Evolutionary conservation across 23 red algal genomes (phyloP), one percentile per base, ranked within the genome.

Genomic region (Gracilariopsis chorda): DNA sequence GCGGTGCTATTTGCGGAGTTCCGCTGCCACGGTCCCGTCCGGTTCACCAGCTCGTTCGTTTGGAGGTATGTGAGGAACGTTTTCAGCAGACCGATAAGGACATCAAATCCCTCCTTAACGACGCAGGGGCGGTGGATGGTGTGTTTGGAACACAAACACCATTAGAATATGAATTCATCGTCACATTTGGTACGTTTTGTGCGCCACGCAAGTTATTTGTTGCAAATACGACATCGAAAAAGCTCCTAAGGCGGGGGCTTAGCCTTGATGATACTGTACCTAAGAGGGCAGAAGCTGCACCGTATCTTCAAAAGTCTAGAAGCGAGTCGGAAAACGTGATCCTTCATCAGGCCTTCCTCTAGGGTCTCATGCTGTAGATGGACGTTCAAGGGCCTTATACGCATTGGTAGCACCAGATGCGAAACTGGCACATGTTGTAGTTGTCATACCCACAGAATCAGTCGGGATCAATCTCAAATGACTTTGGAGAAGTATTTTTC

Each of bases 281-380:
- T 11, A 82, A 82, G 57, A 73, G 37, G 40, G 46, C 88, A 14
- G 74, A 74, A 13, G 29, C 46, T 4, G 58, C 61, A 19, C 88
- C 88, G 17, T 91, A 91, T 82, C 58, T 91, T 40, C 76, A 80
- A 57, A 34, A 80, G 4, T 71, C 49, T 28, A 19, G 63, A 48
- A 65, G 63, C 39, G 28, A 51, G 16, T 40, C 58, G 13, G 25
- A 55, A 9, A 46, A 78, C 20, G 33, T 72, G 8, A 51, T 87
- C n/a, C 23, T 94, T n/a, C 37, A 90, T 34, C 67, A 84, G 37
- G 92, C 92, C 13, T 87, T 95, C 43, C 58, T 95, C 19, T 95
- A 95, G 92, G 84, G 0, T 86, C 82, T 32, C 82, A 86, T 69
- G 84, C 92, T 2, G 14, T 60, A 34, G 92, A 95, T 46, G 92